Evolutionary conservation across 176 grass and related monocot genomes (phyloP).

Genomic region (Zea luxurians): DNA sequence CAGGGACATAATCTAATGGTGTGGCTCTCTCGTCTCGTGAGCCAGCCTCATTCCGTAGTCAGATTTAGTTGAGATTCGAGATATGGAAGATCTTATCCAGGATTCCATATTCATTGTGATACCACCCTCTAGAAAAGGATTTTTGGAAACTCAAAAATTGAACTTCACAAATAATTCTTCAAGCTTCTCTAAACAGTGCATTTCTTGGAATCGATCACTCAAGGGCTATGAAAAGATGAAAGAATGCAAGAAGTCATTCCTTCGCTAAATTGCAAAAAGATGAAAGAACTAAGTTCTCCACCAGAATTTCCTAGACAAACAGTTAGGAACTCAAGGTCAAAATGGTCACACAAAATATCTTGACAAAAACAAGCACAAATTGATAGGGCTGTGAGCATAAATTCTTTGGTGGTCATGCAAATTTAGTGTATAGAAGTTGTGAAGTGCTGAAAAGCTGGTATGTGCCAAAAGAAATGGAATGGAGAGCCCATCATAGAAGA

Average conservation of each 20-base stretch:
- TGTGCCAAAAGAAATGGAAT: neutral
- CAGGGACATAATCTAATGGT: neutral
- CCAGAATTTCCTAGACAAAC: neutral
- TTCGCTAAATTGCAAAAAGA: neutral
- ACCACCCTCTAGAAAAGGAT: neutral
- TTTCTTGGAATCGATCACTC: neutral
- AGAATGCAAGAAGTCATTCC: neutral
- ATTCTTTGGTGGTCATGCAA: neutral
- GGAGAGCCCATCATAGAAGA: neutral
- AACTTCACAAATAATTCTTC: neutral
- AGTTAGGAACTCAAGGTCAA: neutral
- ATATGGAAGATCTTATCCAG: neutral
- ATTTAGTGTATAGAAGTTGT: neutral
- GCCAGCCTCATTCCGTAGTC: neutral
- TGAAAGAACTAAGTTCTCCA: neutral
- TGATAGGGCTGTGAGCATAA: neutral
- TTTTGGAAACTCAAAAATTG: neutral
- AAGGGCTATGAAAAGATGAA: neutral
- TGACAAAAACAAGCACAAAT: neutral
- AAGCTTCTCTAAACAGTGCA: neutral
- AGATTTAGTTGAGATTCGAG: neutral
- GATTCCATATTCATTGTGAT: neutral
- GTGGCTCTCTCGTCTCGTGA: slow-evolving; percentile 1
- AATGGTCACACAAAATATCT: neutral
- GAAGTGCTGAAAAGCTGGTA: neutral